Evolutionary conservation across 1,284 basidiomycete species (phyloP), one percentile per base, ranked within the genome.

Genomic region (Ceratobasidium sp.): DNA sequence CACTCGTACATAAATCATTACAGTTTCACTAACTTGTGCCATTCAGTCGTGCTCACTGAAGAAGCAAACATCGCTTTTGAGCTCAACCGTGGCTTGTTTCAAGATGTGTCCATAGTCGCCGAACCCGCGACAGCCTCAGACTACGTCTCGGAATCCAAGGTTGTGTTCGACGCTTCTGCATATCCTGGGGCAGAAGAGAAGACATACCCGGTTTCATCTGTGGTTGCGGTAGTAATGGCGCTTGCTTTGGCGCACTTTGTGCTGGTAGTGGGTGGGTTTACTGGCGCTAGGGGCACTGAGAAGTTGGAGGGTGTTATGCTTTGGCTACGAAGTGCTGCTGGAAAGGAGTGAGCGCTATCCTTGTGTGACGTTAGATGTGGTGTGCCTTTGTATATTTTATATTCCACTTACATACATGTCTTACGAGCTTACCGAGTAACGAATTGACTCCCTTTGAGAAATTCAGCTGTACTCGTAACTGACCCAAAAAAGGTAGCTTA

Each of bases 11-110:
- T 42, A 20, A 12, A n/a, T 77, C n/a, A 26, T 46, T 5, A 46
- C 40, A 9, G 33, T 33, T 33, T 15, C 76, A 33, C 54, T 68
- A 33, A 23, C 64, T 87, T 26, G 28, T 23, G 28, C 67, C 23
- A 26, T 59, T 56, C 80, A 89, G 88, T 84, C 48, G 81, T 83
- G 6, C 83, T 91, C 42, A 83, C 92, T 10, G 85, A 87, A 28
- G 94, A 95, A 84, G 92, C 93, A 20, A 91, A 89, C 79, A 84
- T 85, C 20, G 92, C 91, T 3, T 96, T 94, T 82, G 86, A 89
- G 46, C 87, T 93, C 76, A 94, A 94, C 83, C 89, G 88, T 15
- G 89, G 86, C 5, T 86, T 95, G 26, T 93, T 95, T 28, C 76
- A 81, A 70, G 61, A 75, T 28, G 38, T 80, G 28, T 80, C 44